These are phyloP conservation scores for Aristolochia californica DNA, from an alignment of 164 flowering plant genomes.

Conservation along the genomic window DNA sequence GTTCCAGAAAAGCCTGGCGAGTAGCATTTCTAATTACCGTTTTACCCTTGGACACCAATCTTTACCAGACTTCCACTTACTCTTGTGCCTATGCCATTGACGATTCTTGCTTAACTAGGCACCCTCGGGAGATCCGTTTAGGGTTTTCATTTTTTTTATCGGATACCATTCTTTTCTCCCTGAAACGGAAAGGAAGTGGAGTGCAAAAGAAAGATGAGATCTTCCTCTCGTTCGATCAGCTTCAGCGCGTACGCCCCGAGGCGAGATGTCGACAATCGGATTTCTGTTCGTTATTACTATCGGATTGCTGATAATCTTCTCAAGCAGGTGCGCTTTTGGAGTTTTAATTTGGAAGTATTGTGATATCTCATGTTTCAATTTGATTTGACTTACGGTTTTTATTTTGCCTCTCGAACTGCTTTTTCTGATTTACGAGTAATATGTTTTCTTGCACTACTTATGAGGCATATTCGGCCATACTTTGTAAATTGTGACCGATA, in stretches of 20 bases:
- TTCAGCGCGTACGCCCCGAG: conserved; percentile 51
- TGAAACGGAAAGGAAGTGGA: neutral
- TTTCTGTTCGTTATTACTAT: conserved; percentile 58
- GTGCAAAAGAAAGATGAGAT: conserved; percentile 27
- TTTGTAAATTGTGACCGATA: no score
- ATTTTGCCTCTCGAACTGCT: no score
- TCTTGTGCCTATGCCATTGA: neutral
- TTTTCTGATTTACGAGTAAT: no score
- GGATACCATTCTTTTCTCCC: neutral
- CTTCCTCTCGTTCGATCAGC: conserved; percentile 48
- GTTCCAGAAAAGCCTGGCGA: no score
- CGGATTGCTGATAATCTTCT: conserved; percentile 90
- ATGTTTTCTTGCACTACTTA: no score
- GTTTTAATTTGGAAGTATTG: neutral
- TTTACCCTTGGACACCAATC: no score
- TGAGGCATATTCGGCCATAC: no score
- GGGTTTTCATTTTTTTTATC: neutral
- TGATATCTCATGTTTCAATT: no score
- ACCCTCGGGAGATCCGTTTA: no score
- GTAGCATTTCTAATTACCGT: no score
- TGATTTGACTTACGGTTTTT: no score
- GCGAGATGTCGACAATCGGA: conserved; percentile 69
- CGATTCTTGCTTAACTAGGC: neutral
- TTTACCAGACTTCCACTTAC: no score
- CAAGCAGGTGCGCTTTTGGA: conserved; percentile 48